Base-by-base conservation (phyloP, 495 filamentous ascomycete species). In the Penicillium cosmopolitanum region DNA sequence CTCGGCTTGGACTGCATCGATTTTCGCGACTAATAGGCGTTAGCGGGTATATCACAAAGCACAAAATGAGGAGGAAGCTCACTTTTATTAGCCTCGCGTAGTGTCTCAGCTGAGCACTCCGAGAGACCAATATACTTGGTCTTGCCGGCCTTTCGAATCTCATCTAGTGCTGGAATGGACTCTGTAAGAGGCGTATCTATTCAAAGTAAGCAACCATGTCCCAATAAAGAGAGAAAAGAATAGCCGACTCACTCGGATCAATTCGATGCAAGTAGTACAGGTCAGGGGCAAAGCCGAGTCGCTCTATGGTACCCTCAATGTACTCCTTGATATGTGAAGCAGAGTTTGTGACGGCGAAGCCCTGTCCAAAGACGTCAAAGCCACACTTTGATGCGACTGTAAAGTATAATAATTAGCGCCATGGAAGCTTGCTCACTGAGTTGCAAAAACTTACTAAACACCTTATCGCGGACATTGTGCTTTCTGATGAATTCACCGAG, bases 401-500 rank as follows among this genome's bases (percentile, higher is more conserved):
- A 10, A 19, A 6, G 15, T 44, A 44, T 8, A 19, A 10, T 9
- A 18, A n/a, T 44, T 18, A 50, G n/a, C 3, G 10, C 9, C 18
- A 10, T 31, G 33, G 25, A 16, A 9, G 21, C 25, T 46, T 4
- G 16, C 15, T 40, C 2, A 10, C 16, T 0, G 42, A 44, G 16
- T 44, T 6, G 8, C 42, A 44, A 9, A 19, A 1, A 25, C 70
- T 34, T 40, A 80, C 78, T 68, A 56, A 82, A 80, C 4, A 82
- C n/a, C 55, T 81, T 75, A 33, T 77, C 72, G 42, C 76, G 76
- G 12, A 81, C 67, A 42, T 82, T 78, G 65, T 83, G 80, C 61
- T 83, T 83, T 43, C 72, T 65, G 59, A 83, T 80, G 56, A 82
- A 83, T 34, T 81, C 79, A 23, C 80, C 80, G 0, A 83, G 74